phyloP scores from a whole-genome alignment of 2,329 filamentous ascomycete species.

The Lasiodiplodia sp. region DNA sequence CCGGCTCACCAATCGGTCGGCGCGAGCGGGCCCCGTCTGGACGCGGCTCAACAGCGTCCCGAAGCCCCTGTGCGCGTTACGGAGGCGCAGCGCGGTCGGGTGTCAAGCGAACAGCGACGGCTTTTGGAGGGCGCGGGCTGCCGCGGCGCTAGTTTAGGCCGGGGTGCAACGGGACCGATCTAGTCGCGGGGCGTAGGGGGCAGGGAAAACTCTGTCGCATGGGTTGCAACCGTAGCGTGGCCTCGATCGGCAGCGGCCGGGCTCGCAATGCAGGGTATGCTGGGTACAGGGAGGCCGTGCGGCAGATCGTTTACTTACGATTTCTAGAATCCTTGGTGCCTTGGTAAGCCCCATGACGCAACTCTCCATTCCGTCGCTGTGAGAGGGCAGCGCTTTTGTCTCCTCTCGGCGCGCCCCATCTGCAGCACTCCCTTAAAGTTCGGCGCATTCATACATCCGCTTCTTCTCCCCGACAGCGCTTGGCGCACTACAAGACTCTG shows the following conservation, averaged over 20 bases:
- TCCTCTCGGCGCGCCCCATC: conserved; percentile 8
- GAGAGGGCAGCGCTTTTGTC: conserved; percentile 14
- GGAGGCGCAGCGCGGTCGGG: conserved; percentile 22
- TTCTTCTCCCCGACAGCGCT: conserved; percentile 11
- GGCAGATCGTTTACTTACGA: conserved; percentile 17
- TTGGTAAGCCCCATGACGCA: conserved; percentile 28
- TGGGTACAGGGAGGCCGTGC: conserved; percentile 21
- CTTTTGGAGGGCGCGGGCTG: not conserved
- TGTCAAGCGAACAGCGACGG: conserved; percentile 11
- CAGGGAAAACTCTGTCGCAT: conserved; percentile 21
- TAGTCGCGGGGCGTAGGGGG: conserved; percentile 58
- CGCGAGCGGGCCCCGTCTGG: conserved; percentile 12
- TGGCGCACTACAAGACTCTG: conserved; percentile 8
- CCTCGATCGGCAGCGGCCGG: conserved; percentile 28
- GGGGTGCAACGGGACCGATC: conserved; percentile 66
- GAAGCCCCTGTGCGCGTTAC: conserved; percentile 15
- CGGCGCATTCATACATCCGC: conserved; percentile 16
- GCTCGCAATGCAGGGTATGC: conserved; percentile 27
- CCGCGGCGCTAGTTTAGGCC: conserved; percentile 67
- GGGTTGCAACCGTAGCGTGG: conserved; percentile 20
- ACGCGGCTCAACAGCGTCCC: conserved; percentile 20
- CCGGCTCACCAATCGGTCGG: conserved; percentile 16
- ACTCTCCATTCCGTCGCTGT: conserved; percentile 23
- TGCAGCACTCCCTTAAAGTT: conserved; percentile 23
- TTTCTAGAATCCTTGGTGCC: conserved; percentile 26